phyloP scores from a whole-genome alignment of 805 yeast species.

The Kazachstania bromeliacearum region DNA sequence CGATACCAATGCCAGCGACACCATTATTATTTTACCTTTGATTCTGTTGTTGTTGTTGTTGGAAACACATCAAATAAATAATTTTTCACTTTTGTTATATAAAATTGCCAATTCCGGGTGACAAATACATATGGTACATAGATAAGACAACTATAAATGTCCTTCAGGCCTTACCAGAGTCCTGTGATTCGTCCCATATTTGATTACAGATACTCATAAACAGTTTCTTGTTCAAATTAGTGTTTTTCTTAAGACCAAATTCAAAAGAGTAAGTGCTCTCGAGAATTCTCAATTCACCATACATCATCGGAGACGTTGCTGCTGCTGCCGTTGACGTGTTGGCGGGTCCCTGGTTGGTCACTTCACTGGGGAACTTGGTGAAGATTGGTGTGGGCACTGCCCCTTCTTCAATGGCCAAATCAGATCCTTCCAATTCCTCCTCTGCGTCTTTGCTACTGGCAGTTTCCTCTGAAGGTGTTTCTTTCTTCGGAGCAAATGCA shows the following conservation, averaged over 20 bases:
- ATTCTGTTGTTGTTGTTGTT: background rate
- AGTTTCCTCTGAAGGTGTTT: background rate
- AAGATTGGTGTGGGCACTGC: constrained; percentile 14
- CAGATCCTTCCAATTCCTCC: constrained; percentile 12
- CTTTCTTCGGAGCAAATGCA: too few species aligned
- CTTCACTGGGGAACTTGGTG: constrained; percentile 4
- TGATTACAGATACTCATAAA: constrained; percentile 28
- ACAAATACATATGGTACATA: too few species aligned
- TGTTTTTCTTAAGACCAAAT: constrained; percentile 11
- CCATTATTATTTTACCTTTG: constrained; percentile 1
- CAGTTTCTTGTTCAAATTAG: constrained; percentile 23
- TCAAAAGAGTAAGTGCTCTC: constrained; percentile 24
- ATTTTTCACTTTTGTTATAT: too few species aligned
- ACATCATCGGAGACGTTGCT: constrained; percentile 4
- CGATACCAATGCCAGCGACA: constrained; percentile 11
- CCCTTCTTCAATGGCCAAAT: constrained; percentile 23
- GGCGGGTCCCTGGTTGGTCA: background rate
- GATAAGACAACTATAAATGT: too few species aligned
- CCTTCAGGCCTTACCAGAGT: background rate
- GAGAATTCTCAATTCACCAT: constrained; percentile 22
- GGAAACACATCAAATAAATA: background rate
- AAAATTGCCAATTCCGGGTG: too few species aligned
- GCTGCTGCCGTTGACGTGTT: background rate
- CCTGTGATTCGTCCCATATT: constrained; percentile 25
- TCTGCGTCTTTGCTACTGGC: constrained; percentile 3